Evolutionary conservation across 148 eudicot genomes (phyloP).

Genomic region (Dysphania ambrosioides): DNA sequence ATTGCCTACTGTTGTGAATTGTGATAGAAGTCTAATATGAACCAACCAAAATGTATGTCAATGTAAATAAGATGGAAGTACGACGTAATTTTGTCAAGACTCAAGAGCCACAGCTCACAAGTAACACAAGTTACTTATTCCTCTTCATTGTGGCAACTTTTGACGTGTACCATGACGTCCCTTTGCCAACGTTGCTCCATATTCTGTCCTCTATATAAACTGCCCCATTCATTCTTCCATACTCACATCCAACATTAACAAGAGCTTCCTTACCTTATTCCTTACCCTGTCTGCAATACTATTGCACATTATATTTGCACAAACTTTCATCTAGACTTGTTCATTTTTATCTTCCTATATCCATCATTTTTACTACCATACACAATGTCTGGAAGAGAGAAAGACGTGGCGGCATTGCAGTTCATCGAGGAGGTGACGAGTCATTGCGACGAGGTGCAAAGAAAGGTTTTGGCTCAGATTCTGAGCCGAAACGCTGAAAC

Average conservation of each 20-base stretch:
- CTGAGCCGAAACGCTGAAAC: slow-evolving; percentile 46
- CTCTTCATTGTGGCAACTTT: slow-evolving; percentile 17
- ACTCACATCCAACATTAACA: background rate
- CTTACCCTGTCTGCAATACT: background rate
- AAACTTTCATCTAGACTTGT: background rate
- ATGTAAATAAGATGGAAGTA: background rate
- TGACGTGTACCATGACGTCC: slow-evolving; percentile 29
- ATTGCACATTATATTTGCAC: background rate
- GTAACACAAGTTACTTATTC: background rate
- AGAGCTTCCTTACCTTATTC: background rate
- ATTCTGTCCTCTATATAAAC: slow-evolving; percentile 31
- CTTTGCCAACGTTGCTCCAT: background rate
- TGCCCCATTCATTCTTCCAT: background rate
- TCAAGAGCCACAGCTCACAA: background rate
- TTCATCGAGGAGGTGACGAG: slow-evolving; percentile 57
- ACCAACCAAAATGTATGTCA: background rate
- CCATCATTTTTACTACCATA: background rate
- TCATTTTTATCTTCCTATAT: background rate
- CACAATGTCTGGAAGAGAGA: slow-evolving; percentile 30
- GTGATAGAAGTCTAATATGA: background rate
- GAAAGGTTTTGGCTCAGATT: slow-evolving; percentile 53
- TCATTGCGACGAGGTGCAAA: slow-evolving; percentile 44
- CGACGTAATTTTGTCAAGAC: background rate
- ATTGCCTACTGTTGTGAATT: background rate
- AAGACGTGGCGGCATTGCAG: slow-evolving; percentile 38